These are phyloP conservation scores for Kwoniella bestiolae DNA, from an alignment of 768 basidiomycete genomes.

Conservation along the genomic window DNA sequence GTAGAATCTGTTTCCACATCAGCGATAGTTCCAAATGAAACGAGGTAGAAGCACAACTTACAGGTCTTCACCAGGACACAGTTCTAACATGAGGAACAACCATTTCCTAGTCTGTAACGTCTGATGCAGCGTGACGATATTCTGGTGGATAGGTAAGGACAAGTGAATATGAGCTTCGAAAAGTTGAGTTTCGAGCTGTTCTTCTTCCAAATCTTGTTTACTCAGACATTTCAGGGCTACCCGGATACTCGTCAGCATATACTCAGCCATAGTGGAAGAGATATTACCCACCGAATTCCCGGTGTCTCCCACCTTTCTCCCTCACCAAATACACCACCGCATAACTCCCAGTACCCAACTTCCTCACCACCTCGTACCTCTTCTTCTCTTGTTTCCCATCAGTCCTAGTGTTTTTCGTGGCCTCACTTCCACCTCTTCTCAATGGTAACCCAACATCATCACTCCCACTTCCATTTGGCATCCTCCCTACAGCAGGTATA, in stretches of 20 bases:
- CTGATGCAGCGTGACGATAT: conserved; percentile 90
- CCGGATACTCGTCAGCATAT: conserved; percentile 23
- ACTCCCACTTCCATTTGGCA: conserved; percentile 20
- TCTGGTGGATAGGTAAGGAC: conserved; percentile 82
- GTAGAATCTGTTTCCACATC: conserved; percentile 66
- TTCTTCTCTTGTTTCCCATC: conserved; percentile 33
- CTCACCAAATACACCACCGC: conserved; percentile 89
- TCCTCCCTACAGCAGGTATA: conserved; percentile 46
- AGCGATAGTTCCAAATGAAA: neutral
- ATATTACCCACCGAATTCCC: conserved; percentile 55
- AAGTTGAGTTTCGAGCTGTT: conserved; percentile 84
- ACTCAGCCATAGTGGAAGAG: neutral
- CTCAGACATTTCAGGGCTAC: conserved; percentile 96
- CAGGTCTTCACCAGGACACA: conserved; percentile 93
- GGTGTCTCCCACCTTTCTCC: conserved; percentile 50
- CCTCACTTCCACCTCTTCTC: conserved; percentile 46
- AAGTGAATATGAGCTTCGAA: conserved; percentile 96
- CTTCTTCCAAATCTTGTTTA: conserved; percentile 88
- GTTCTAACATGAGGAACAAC: conserved; percentile 89
- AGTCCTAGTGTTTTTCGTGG: conserved; percentile 24
- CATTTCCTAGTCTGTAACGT: conserved; percentile 91
- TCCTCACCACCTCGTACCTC: conserved; percentile 77
- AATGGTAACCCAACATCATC: conserved; percentile 37
- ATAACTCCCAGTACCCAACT: conserved; percentile 86
- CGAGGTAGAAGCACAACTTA: conserved; percentile 24